phyloP scores from a whole-genome alignment of 371 early-diverging fungal genomes.

The Phascolomyces articulosus region DNA sequence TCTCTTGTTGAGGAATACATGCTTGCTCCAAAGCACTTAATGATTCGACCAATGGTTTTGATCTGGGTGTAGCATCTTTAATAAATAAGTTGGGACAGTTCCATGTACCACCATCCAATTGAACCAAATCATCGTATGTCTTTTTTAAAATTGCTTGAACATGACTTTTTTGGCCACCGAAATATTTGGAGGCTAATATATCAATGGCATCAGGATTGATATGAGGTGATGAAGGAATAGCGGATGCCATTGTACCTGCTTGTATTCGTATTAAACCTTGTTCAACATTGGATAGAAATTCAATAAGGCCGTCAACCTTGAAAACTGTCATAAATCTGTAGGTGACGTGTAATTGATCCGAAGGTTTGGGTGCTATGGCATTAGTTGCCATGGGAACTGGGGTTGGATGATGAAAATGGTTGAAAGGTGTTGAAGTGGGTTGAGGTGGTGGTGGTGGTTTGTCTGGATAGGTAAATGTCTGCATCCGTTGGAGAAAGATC shows the following conservation, averaged over 20 bases:
- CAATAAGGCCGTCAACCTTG: conserved; percentile 19
- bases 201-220: neutral
- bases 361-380: neutral
- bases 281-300: conserved; percentile 22
- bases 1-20: neutral
- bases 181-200: conserved; percentile 4
- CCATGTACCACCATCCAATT: conserved; percentile 27
- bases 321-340: conserved; percentile 30
- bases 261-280: conserved; percentile 6
- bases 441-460: neutral
- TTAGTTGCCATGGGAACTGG: neutral
- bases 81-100: conserved; percentile 23
- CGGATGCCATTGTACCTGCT: neutral
- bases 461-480: conserved; percentile 23
- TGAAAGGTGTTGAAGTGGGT: neutral
- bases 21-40: conserved; percentile 14
- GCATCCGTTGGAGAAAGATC: conserved; percentile 27
- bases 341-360: conserved; percentile 26
- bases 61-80: neutral
- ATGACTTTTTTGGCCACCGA: conserved; percentile 4
- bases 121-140: conserved; percentile 12
- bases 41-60: conserved; percentile 10
- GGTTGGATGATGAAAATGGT: neutral
- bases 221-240: neutral
- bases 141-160: conserved; percentile 11